Conservation (phyloP, 2,329 filamentous ascomycete species). For the Diaporthe ilicicola region DNA sequence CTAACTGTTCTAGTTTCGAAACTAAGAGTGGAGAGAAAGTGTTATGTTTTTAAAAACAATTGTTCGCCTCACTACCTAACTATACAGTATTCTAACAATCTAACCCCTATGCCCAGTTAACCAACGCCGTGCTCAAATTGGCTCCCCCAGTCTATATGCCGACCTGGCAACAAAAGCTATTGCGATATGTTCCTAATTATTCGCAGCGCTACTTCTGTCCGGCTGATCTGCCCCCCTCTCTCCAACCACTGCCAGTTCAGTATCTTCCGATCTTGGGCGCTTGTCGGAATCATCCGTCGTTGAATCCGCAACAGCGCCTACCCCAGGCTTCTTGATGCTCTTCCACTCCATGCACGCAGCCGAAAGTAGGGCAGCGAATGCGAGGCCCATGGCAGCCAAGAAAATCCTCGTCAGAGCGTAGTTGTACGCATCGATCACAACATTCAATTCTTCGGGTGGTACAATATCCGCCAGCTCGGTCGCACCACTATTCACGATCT, state of each 20-base stretch:
- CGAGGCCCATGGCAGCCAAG: slow-evolving; percentile 66
- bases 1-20: neutral
- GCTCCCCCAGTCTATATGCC: neutral
- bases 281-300: neutral
- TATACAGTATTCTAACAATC: neutral
- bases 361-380: slow-evolving; percentile 63
- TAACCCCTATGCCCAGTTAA: neutral
- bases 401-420: slow-evolving; percentile 69
- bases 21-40: neutral
- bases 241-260: neutral
- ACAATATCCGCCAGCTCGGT: slow-evolving; percentile 68
- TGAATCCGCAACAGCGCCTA: neutral
- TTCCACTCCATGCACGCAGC: slow-evolving; percentile 71
- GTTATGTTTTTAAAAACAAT: neutral
- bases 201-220: neutral
- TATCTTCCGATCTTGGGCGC: neutral
- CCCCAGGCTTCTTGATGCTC: slow-evolving; percentile 65
- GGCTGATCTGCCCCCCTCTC: neutral
- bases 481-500: slow-evolving; percentile 59
- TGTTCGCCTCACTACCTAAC: neutral
- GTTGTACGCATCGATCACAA: slow-evolving; percentile 73
- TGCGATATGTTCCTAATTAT: neutral
- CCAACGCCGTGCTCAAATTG: neutral
- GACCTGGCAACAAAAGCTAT: neutral
- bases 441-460: slow-evolving; percentile 54